Evolutionary conservation across 202 grass and related monocot species (phyloP), one percentile per base, ranked within the genome.

Genomic region (Schoenoplectus triqueter): DNA sequence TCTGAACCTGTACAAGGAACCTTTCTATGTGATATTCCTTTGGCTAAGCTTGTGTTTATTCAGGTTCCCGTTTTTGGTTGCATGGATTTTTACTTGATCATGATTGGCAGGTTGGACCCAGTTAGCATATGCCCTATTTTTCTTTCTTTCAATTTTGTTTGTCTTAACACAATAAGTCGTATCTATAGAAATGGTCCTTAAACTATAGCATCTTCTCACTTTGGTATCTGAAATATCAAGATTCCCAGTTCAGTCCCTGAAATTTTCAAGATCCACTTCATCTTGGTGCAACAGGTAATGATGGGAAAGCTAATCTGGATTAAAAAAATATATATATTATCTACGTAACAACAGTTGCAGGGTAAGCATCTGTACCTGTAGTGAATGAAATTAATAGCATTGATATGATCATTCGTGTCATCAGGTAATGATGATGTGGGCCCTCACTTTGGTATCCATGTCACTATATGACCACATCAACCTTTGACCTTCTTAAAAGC

Each of bases 81-180:
- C 17, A 56, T 41, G 49, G 46, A 39, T 56, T 10, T 56, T 49
- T 77, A 56, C 51, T 51, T 77, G 73, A 39, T 57, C 49, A 57
- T 57, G 51, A 59, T 78, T 60, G 2, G 52, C 1, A 78, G 22
- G 21, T 59, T 59, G 21, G 52, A 41, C 39, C 52, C 11, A 22
- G 17, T 70, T 45, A 31, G 31, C 31, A 31, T 31, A 21, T 83
- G 44, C 21, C 48, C 63, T 64, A 9, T 13, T 44, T 50, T 49
- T 69, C 52, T 82, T 66, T 62, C 17, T 31, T 31, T 31, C 57
- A 61, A 15, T 70, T 87, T 55, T 1, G 56, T 31, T 87, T 45
- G 20, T 51, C 71, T 75, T 87, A 46, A 31, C 48, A 57, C 59
- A 47, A 66, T 86, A 4, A 7, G 41, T 61, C 50, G 41, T 47